Evolutionary conservation across 2,329 filamentous ascomycete species (phyloP).

Genomic region (Arthrobotrys megalospora): DNA sequence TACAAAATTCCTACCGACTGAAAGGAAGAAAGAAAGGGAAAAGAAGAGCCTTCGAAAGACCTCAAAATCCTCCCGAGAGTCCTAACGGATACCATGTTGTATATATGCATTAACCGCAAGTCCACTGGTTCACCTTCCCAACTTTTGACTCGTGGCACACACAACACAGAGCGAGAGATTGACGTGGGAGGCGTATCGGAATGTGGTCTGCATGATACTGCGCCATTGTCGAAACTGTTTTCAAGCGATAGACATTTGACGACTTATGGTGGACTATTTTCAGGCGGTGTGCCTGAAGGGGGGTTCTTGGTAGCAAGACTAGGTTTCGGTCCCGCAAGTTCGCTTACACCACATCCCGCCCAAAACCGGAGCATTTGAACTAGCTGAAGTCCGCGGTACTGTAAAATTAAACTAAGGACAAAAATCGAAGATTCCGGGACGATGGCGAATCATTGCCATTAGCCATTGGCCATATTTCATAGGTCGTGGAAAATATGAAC

Average conservation of each 20-base stretch:
- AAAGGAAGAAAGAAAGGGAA: constrained; percentile 19
- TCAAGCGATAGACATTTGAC: constrained; percentile 28
- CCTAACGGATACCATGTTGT: constrained; percentile 17
- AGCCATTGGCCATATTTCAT: neutral
- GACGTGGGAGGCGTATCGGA: constrained; percentile 22
- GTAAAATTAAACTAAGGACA: neutral
- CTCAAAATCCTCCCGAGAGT: constrained; percentile 17
- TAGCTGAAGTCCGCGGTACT: neutral
- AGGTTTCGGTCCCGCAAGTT: constrained; percentile 20
- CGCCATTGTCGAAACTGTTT: constrained; percentile 31
- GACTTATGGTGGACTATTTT: constrained; percentile 32
- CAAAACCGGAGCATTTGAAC: constrained; percentile 24
- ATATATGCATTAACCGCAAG: constrained; percentile 7
- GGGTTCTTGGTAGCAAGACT: constrained; percentile 28
- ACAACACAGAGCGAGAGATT: constrained; percentile 10
- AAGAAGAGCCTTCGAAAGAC: constrained; percentile 16
- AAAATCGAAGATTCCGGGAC: neutral
- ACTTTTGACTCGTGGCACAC: neutral
- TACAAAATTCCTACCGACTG: constrained; percentile 15
- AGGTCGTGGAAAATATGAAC: neutral
- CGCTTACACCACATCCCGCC: constrained; percentile 25
- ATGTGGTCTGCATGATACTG: constrained; percentile 33
- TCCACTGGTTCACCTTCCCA: constrained; percentile 1
- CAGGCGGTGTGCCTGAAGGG: constrained; percentile 39
- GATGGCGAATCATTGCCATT: neutral